Conservation (phyloP, 2,329 filamentous ascomycete species). For the Sclerotiophoma versabilis region DNA sequence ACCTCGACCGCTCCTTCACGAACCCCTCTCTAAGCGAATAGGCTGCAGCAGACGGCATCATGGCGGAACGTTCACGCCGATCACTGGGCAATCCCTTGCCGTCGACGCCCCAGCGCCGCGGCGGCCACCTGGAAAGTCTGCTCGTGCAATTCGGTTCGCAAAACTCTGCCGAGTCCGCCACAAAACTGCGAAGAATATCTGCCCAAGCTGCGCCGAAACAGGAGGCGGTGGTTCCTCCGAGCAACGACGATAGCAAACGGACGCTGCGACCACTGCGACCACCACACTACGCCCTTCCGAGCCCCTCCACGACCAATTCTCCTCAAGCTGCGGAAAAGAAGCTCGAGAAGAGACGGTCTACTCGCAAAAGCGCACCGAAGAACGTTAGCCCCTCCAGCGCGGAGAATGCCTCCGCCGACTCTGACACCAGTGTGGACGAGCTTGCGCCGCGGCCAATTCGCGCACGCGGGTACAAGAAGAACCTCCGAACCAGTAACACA, state of each 20-base stretch:
- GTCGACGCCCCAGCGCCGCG: slow-evolving; percentile 34
- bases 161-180: slow-evolving; percentile 41
- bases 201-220: slow-evolving; percentile 9
- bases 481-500: slow-evolving; percentile 12
- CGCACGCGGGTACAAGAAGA: slow-evolving; percentile 20
- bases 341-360: neutral
- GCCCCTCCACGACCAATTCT: slow-evolving; percentile 5
- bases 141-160: slow-evolving; percentile 42
- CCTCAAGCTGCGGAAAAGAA: neutral
- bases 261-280: slow-evolving; percentile 3
- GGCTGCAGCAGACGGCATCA: slow-evolving; percentile 17
- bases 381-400: neutral
- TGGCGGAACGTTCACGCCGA: slow-evolving; percentile 29
- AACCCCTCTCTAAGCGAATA: neutral
- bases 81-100: slow-evolving; percentile 28
- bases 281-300: slow-evolving; percentile 11
- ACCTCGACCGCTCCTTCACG: slow-evolving; percentile 4
- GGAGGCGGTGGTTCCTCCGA: neutral
- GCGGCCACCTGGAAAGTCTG: slow-evolving; percentile 32
- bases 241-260: slow-evolving; percentile 19
- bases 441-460: slow-evolving; percentile 23
- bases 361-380: neutral
- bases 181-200: slow-evolving; percentile 34
- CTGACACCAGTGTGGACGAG: slow-evolving; percentile 35
- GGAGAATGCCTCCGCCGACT: neutral